Evolutionary conservation across 176 grass and related monocot genomes (phyloP).

Genomic region (Hyparrhenia diplandra): DNA sequence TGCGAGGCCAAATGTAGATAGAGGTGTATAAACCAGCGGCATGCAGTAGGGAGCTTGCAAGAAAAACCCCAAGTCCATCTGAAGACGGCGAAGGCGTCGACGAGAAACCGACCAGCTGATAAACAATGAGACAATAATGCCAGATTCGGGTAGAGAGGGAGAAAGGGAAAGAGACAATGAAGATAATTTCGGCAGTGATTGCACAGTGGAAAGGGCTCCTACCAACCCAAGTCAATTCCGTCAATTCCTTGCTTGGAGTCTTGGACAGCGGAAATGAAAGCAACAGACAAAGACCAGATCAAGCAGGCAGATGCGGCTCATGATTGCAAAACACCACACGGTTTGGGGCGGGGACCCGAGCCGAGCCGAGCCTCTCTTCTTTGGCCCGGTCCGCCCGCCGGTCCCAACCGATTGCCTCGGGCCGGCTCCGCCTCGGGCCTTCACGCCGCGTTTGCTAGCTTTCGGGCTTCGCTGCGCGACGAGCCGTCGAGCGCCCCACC

Average conservation of each 20-base stretch:
- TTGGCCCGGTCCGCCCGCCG: background rate
- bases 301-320: background rate
- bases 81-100: background rate
- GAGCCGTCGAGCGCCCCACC: background rate
- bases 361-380: too few species aligned
- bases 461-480: background rate
- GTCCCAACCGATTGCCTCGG: background rate
- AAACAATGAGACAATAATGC: background rate
- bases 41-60: too few species aligned
- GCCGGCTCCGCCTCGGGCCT: too few species aligned
- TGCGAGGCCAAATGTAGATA: background rate
- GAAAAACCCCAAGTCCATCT: background rate
- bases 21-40: too few species aligned
- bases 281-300: background rate
- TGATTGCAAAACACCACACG: background rate
- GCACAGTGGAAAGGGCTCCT: background rate
- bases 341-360: too few species aligned
- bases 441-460: background rate
- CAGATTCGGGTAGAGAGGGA: too few species aligned
- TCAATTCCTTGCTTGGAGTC: conserved; percentile 18
- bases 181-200: background rate
- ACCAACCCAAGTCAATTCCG: background rate
- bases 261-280: background rate
- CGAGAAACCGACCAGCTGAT: background rate
- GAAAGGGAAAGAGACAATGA: background rate